Evolutionary conservation across 2,329 filamentous ascomycete species (phyloP).

Genomic region (Dactylonectria macrodidyma): DNA sequence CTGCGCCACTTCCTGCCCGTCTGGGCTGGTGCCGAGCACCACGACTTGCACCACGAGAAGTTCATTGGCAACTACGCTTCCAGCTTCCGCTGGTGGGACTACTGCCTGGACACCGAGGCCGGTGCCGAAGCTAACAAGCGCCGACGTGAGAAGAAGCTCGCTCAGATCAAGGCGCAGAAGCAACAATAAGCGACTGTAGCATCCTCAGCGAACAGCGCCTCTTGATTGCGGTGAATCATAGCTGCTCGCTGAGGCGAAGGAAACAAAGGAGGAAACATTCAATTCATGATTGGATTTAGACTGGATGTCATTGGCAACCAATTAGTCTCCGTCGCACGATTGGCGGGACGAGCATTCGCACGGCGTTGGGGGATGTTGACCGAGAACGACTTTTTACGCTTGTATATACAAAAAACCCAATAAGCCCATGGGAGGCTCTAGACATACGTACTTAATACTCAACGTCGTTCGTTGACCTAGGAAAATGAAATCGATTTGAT

Average conservation of each 20-base stretch:
- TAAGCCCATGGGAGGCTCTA: conserved; percentile 48
- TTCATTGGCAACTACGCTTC: conserved; percentile 99
- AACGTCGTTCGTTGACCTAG: conserved; percentile 48
- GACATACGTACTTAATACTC: conserved; percentile 52
- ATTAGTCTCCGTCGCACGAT: conserved; percentile 37
- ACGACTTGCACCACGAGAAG: conserved; percentile 97
- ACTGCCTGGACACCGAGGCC: conserved; percentile 91
- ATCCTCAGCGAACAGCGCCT: conserved; percentile 23
- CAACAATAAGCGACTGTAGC: conserved; percentile 64
- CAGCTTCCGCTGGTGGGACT: conserved; percentile 99
- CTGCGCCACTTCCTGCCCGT: conserved; percentile 96
- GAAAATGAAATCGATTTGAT: not conserved
- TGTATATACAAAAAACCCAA: conserved; percentile 49
- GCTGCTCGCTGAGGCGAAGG: conserved; percentile 22
- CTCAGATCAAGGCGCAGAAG: conserved; percentile 76
- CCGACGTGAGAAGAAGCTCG: conserved; percentile 84
- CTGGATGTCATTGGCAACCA: conserved; percentile 37
- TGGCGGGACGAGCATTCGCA: conserved; percentile 46
- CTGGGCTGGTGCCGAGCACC: conserved; percentile 97
- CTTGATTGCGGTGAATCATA: conserved; percentile 47
- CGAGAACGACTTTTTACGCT: conserved; percentile 48
- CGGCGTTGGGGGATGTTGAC: conserved; percentile 50
- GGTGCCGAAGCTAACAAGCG: conserved; percentile 88
- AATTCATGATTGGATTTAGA: conserved; percentile 45
- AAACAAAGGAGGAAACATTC: conserved; percentile 30